A percentile compares a stretch with the other conserved stretches of the same genome.
These are phyloP conservation scores for Lipomyces yamanashiensis DNA, from an alignment of 805 yeast genomes.

Conservation along the genomic window DNA sequence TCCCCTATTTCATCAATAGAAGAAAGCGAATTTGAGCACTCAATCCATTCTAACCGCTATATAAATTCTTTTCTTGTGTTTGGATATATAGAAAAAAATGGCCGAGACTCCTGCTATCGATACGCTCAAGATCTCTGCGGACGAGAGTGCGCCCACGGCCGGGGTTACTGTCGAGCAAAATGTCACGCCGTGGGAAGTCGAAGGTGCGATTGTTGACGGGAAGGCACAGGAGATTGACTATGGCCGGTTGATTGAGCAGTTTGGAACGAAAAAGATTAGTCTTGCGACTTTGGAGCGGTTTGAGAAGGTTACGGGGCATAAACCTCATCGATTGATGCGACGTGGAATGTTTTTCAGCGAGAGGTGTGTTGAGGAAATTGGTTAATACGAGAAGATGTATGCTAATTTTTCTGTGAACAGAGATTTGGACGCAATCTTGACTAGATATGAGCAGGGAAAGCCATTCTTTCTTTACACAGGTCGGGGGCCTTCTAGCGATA, in stretches of 20 bases:
- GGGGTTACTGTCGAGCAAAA: constrained; percentile 52
- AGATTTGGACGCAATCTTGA: constrained; percentile 65
- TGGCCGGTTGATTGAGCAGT: constrained; percentile 80
- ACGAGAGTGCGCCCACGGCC: constrained; percentile 6
- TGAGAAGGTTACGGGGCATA: constrained; percentile 79
- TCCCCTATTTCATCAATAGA: no score
- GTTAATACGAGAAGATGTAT: neutral
- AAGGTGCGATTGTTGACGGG: constrained; percentile 97
- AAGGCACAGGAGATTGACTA: constrained; percentile 89
- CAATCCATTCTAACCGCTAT: neutral
- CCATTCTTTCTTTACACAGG: constrained; percentile 96
- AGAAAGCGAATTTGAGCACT: no score
- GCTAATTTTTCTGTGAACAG: constrained; percentile 9
- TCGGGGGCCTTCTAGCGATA: constrained; percentile 92
- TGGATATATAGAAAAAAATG: constrained; percentile 3
- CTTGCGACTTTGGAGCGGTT: constrained; percentile 77
- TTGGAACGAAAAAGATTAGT: constrained; percentile 79
- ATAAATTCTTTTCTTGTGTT: no score
- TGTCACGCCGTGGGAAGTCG: constrained; percentile 98
- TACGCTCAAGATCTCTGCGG: constrained; percentile 12
- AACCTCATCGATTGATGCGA: constrained; percentile 87
- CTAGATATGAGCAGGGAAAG: constrained; percentile 90
- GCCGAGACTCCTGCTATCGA: constrained; percentile 22
- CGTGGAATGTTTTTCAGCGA: constrained; percentile 93
- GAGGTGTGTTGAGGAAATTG: constrained; percentile 47